Percentiles rank a stretch among this genome's conserved stretches.
Conservation (phyloP, 371 early-diverging fungal species). For the Mucor sp. region DNA sequence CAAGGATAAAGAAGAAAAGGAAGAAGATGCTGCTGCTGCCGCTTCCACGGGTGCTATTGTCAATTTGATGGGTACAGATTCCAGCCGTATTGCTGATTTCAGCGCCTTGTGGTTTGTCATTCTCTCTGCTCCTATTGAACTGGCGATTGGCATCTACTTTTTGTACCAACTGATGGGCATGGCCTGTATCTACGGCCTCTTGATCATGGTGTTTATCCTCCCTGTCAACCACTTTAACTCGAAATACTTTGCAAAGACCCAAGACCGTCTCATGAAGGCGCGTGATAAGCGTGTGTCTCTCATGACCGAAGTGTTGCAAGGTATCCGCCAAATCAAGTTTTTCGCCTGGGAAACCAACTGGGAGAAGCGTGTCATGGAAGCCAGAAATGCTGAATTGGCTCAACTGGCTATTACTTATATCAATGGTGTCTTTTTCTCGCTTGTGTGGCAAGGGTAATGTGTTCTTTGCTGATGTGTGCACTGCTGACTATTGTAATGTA, state of each 20-base stretch:
- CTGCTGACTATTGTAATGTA: too few species aligned
- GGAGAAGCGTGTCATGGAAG: conserved; percentile 43
- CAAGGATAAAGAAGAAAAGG: conserved; percentile 11
- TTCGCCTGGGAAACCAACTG: conserved; percentile 58
- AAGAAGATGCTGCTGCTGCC: conserved; percentile 19
- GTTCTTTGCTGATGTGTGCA: too few species aligned
- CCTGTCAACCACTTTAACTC: conserved; percentile 50
- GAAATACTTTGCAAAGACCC: conserved; percentile 38
- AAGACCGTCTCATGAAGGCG: conserved; percentile 46
- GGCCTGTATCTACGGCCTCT: conserved; percentile 62
- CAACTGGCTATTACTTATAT: conserved; percentile 29
- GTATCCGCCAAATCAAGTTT: conserved; percentile 66
- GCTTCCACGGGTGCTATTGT: conserved; percentile 67
- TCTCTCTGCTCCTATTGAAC: conserved; percentile 54
- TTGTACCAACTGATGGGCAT: conserved; percentile 62
- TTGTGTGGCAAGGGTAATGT: conserved; percentile 38
- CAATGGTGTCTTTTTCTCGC: conserved; percentile 19
- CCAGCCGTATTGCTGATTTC: conserved; percentile 58
- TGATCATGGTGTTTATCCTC: conserved; percentile 47
- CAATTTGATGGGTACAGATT: conserved; percentile 80
- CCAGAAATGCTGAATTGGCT: conserved; percentile 49
- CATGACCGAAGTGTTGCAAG: conserved; percentile 54
- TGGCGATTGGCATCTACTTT: conserved; percentile 58
- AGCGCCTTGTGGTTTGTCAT: conserved; percentile 51
- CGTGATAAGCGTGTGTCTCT: conserved; percentile 49